Evolutionary conservation across 768 basidiomycete genomes (phyloP).

Genomic region (Boletus speciosus): DNA sequence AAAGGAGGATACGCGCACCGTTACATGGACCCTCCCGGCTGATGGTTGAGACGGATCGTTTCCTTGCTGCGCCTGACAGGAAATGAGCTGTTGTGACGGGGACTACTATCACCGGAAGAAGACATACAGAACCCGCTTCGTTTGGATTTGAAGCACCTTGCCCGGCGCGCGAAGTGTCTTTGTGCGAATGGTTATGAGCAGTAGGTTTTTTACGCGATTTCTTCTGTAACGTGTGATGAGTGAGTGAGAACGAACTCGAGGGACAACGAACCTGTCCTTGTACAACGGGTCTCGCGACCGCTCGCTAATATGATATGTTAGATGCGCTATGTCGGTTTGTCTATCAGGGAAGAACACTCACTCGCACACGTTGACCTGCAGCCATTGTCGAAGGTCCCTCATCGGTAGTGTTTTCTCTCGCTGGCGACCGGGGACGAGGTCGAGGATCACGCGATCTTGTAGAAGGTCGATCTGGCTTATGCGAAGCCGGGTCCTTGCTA

Average conservation of each 20-base stretch:
- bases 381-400: not conserved
- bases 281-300: not conserved
- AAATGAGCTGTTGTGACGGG: not conserved
- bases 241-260: not conserved
- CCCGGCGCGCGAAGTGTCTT: accelerated
- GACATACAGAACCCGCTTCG: not conserved
- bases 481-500: not conserved
- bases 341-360: not conserved
- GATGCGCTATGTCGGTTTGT: too few relatives aligned
- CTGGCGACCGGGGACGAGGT: not conserved
- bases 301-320: not conserved
- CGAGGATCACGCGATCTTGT: not conserved
- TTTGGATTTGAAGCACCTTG: not conserved
- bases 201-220: not conserved
- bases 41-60: not conserved
- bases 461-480: not conserved
- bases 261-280: not conserved
- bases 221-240: not conserved
- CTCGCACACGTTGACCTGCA: not conserved
- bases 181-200: not conserved
- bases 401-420: too few relatives aligned
- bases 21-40: not conserved
- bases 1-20: not conserved
- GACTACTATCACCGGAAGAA: not conserved
- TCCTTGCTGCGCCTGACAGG: not conserved